Evolutionary conservation across 2,329 filamentous ascomycete species (phyloP).

Genomic region (Albophoma yamanashiensis): DNA sequence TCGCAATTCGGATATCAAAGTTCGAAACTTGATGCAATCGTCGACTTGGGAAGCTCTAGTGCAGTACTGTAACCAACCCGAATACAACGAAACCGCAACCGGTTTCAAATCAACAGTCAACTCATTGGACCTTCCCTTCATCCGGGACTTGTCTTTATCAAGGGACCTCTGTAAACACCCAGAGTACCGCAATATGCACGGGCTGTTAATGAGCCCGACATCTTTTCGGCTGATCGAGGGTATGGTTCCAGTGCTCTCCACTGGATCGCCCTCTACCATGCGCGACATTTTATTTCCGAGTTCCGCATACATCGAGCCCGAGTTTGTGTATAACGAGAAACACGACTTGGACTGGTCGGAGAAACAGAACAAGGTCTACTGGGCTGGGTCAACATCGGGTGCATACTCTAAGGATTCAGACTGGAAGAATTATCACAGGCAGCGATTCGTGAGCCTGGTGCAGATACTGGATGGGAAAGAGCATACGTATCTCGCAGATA

Average conservation of each 20-base stretch:
- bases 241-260: slow-evolving; percentile 35
- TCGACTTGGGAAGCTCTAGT: no score
- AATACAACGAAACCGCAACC: no score
- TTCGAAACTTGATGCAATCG: no score
- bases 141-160: slow-evolving; percentile 14
- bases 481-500: slow-evolving; percentile 21
- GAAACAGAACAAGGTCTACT: slow-evolving; percentile 43
- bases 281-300: slow-evolving; percentile 41
- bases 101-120: no score
- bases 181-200: slow-evolving; percentile 31
- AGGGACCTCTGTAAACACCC: slow-evolving; percentile 32
- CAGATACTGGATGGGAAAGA: slow-evolving; percentile 16
- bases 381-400: slow-evolving; percentile 46
- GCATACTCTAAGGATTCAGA: slow-evolving; percentile 21
- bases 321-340: slow-evolving; percentile 27
- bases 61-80: no score
- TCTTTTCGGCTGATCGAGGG: slow-evolving; percentile 28
- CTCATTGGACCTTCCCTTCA: slow-evolving; percentile 21
- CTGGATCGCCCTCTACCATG: slow-evolving; percentile 33
- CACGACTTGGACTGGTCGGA: slow-evolving; percentile 34
- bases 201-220: slow-evolving; percentile 31
- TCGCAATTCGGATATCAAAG: no score
- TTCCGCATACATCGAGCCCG: slow-evolving; percentile 33
- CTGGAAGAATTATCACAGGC: slow-evolving; percentile 36
- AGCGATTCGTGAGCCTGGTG: slow-evolving; percentile 29